phyloP scores from a whole-genome alignment of 2,329 filamentous ascomycete genomes.

The Dissoconium aciculare region DNA sequence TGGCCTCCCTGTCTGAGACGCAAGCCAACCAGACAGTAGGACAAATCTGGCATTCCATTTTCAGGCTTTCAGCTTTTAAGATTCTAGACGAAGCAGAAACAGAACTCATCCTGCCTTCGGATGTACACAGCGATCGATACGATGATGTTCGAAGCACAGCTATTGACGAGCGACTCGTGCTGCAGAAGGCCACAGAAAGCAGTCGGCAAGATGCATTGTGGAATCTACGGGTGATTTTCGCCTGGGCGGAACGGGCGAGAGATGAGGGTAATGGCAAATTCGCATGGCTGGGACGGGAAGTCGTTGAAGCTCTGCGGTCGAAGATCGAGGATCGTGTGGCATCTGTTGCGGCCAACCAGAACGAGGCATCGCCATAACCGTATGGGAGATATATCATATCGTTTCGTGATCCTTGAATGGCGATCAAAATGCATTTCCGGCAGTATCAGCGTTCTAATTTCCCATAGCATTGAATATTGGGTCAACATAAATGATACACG shows the following conservation, averaged over 20 bases:
- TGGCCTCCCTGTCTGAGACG: constrained; percentile 55
- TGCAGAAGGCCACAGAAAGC: constrained; percentile 32
- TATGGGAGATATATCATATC: too few relatives aligned
- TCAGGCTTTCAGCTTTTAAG: constrained; percentile 42
- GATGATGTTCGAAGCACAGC: constrained; percentile 42
- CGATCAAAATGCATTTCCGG: too few relatives aligned
- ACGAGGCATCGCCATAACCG: too few relatives aligned
- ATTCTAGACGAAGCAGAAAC: constrained; percentile 50
- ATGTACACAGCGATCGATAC: constrained; percentile 29
- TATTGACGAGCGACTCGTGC: constrained; percentile 57
- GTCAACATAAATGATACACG: too few relatives aligned
- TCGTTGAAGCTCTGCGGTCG: constrained; percentile 40
- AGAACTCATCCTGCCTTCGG: constrained; percentile 27
- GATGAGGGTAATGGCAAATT: constrained; percentile 25
- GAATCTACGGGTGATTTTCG: constrained; percentile 49
- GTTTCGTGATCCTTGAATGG: too few relatives aligned
- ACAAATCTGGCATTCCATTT: constrained; percentile 57
- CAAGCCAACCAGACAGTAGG: constrained; percentile 24
- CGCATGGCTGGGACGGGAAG: constrained; percentile 42
- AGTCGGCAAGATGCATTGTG: constrained; percentile 43
- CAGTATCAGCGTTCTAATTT: too few relatives aligned
- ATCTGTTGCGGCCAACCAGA: too few relatives aligned
- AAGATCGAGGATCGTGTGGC: constrained; percentile 29
- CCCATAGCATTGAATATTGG: too few relatives aligned
- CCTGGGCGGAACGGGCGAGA: constrained; percentile 42